These are phyloP conservation scores for Aspergillus transmontanensis DNA, from an alignment of 2,329 filamentous ascomycete species.

Conservation along the genomic window DNA sequence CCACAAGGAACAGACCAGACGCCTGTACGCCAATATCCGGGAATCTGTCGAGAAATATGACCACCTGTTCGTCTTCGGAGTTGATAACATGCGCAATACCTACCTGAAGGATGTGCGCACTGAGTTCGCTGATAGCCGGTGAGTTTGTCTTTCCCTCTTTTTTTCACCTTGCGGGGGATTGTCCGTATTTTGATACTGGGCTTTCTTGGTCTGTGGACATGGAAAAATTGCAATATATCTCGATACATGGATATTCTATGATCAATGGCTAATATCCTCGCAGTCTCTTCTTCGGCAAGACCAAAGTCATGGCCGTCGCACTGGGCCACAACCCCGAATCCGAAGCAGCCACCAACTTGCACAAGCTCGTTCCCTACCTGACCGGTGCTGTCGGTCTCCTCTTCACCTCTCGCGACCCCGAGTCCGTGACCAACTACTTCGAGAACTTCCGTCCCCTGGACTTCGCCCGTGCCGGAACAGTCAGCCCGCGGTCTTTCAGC, in stretches of 20 bases:
- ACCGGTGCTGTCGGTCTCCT: constrained; percentile 84
- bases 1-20: constrained; percentile 82
- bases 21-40: constrained; percentile 85
- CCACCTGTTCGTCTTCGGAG: constrained; percentile 88
- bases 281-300: constrained; percentile 98
- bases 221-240: neutral
- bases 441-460: constrained; percentile 72
- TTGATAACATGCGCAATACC: constrained; percentile 98
- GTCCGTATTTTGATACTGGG: neutral
- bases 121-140: constrained; percentile 84
- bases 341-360: constrained; percentile 77
- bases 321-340: constrained; percentile 77
- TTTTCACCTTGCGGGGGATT: neutral
- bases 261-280: neutral
- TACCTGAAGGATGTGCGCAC: constrained; percentile 88
- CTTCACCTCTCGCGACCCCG: constrained; percentile 77
- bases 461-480: constrained; percentile 84
- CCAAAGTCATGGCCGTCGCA: constrained; percentile 96
- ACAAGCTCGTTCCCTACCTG: constrained; percentile 69
- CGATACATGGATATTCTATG: neutral
- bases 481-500: constrained; percentile 72
- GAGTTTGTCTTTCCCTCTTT: constrained; percentile 33
- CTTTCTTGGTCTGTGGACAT: neutral
- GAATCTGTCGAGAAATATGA: constrained; percentile 82
- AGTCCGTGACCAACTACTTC: constrained; percentile 73